Base-by-base conservation (phyloP, 2,329 filamentous ascomycete species). In the Rosellinia necatrix region DNA sequence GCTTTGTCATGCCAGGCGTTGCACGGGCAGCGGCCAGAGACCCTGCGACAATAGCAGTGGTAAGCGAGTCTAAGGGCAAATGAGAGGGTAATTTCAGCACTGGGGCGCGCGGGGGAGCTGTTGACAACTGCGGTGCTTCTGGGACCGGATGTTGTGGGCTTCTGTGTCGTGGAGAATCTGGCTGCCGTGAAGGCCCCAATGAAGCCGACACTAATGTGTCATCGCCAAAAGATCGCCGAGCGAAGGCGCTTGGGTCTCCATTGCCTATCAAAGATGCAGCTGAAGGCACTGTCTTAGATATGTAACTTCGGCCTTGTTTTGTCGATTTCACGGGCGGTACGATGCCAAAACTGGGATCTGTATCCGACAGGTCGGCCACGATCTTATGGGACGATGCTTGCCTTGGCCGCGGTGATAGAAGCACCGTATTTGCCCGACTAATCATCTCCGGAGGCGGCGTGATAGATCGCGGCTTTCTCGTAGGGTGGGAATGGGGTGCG, bases 1-100 rank as follows among this genome's bases (percentile, higher is more conserved):
- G 64, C 2, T 73, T 73, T 75, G 52, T 72, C 70, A 38, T 65
- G 59, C 72, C 76, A 64, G 72, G 70, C 48, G 73, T 53, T 37
- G 6, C 77, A 53, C 85, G 83, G 2, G 85, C 79, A 0, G 88
- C 84, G 4, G 90, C 90, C 0, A 92, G 77, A 21, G 86, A 89
- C 2, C 88, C 86, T 2, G 89, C 89, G 65, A 92, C 81, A 55
- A 92, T 91, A 60, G 90, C 90, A 64, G 84, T 84, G 10, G 88
- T 86, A 6, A 92, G 81, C 0, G 85, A 85, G 56, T 87, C 81
- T 8, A 90, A 78, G 1, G 81, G 81, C 24, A 86, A 77, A 48
- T 66, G 74, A 21, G 72, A 68, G 19, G 67, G 60, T 59, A 52
- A 51, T 19, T 34, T 59, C 22, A 53, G 53, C 47, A 47, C 22